phyloP scores from a whole-genome alignment of 306 rosid species.

The Acacia melanoxylon region DNA sequence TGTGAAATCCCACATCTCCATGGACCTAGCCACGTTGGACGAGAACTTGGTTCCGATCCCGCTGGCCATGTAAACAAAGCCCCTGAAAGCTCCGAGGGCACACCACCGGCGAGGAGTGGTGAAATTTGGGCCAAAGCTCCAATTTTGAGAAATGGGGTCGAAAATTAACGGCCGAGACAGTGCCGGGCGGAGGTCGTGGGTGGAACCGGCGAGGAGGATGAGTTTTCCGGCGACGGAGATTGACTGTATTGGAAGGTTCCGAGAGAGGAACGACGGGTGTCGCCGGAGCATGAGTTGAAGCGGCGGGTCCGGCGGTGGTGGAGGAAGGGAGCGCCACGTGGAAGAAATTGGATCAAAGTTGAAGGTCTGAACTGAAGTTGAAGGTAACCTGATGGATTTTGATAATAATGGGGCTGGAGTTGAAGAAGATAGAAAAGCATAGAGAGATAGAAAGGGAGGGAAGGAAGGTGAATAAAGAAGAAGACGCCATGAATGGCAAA shows the following conservation, averaged over 20 bases:
- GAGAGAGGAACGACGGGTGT: conserved; percentile 86
- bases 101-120: conserved; percentile 81
- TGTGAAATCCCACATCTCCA: conserved; percentile 53
- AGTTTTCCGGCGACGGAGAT: conserved; percentile 51
- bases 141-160: conserved; percentile 38
- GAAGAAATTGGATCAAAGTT: conserved; percentile 66
- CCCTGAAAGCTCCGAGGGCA: conserved; percentile 41
- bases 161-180: conserved; percentile 67
- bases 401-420: neutral
- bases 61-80: conserved; percentile 63
- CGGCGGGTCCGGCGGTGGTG: conserved; percentile 47
- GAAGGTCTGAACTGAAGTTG: conserved; percentile 39
- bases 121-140: conserved; percentile 61
- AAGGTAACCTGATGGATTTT: neutral
- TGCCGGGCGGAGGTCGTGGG: conserved; percentile 57
- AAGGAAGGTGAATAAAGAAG: conserved; percentile 67
- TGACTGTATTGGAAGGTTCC: conserved; percentile 70
- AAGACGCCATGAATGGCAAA: conserved; percentile 75
- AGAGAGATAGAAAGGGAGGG: conserved; percentile 70
- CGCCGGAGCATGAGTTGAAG: conserved; percentile 53
- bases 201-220: conserved; percentile 74
- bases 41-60: conserved; percentile 80
- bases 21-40: conserved; percentile 46
- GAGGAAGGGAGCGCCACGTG: conserved; percentile 54
- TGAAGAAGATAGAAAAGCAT: conserved; percentile 49